Conservation (phyloP, 768 basidiomycete genomes). For the Lenzites betulinus region DNA sequence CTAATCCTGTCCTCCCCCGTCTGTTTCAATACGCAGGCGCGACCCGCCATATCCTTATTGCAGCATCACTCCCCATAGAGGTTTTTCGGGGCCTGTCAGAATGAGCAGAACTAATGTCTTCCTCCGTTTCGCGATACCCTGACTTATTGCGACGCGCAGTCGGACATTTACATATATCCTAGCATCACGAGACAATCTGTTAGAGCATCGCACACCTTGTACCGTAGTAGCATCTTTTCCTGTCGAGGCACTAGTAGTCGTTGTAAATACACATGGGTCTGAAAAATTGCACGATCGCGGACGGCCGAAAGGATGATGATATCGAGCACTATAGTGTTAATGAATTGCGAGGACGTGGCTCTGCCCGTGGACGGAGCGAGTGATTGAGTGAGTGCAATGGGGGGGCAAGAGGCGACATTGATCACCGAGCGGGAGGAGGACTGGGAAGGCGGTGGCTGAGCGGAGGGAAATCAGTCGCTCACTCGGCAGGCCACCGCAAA, state of each 20-base stretch:
- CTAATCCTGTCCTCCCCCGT: conserved; percentile 32
- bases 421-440: too few species aligned
- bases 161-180: conserved; percentile 46
- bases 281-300: not conserved
- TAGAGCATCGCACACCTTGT: conserved; percentile 68
- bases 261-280: conserved; percentile 18
- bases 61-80: conserved; percentile 40
- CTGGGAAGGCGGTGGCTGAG: conserved; percentile 16
- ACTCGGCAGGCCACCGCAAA: not conserved
- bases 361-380: too few species aligned
- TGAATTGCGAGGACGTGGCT: too few species aligned
- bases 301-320: not conserved
- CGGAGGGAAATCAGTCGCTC: not conserved
- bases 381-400: too few species aligned
- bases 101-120: conserved; percentile 52
- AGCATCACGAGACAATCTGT: conserved; percentile 65
- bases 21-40: conserved; percentile 29
- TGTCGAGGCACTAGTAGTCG: conserved; percentile 24
- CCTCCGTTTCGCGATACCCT: conserved; percentile 58
- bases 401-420: conserved; percentile 4
- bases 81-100: conserved; percentile 42
- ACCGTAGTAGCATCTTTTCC: conserved; percentile 30
- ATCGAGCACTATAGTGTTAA: too few species aligned
- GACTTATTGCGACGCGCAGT: conserved; percentile 50
- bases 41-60: conserved; percentile 21